These are phyloP conservation scores for Dovyalis caffra DNA, from an alignment of 345 rosid species.

Conservation along the genomic window DNA sequence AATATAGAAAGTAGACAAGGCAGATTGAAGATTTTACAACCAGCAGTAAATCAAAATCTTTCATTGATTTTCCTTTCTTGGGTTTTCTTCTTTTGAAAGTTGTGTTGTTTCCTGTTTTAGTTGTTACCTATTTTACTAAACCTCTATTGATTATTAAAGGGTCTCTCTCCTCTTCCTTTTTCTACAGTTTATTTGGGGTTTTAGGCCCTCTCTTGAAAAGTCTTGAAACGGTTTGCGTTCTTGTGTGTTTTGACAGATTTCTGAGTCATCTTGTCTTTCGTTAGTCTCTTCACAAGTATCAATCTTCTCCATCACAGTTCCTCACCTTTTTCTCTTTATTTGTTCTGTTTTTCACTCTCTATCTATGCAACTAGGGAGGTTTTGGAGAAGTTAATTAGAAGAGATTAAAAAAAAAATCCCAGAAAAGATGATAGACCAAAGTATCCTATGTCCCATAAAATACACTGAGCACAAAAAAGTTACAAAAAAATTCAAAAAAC, in stretches of 20 bases:
- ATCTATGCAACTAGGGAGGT: slow-evolving; percentile 22
- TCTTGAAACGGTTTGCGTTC: background rate
- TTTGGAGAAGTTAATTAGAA: background rate
- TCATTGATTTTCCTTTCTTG: background rate
- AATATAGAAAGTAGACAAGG: too few relatives aligned
- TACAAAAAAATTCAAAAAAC: slow-evolving; percentile 45
- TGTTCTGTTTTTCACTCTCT: background rate
- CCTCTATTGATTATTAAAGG: background rate
- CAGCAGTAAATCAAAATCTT: too few relatives aligned
- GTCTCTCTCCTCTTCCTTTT: background rate
- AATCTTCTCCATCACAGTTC: slow-evolving; percentile 27
- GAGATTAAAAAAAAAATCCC: background rate
- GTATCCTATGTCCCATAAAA: slow-evolving; percentile 55
- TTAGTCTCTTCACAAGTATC: slow-evolving; percentile 2
- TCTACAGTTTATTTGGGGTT: background rate
- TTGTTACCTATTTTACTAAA: background rate
- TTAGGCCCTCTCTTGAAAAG: background rate
- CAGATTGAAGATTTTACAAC: background rate
- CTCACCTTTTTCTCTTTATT: background rate
- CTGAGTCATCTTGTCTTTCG: slow-evolving; percentile 14
- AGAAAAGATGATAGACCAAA: slow-evolving; percentile 33
- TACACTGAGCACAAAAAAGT: slow-evolving; percentile 61
- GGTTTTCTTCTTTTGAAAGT: background rate
- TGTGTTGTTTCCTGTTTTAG: background rate
- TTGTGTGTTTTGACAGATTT: slow-evolving; percentile 18